Base-by-base conservation (phyloP, 2,329 filamentous ascomycete species). In the Xylariaceae sp. region DNA sequence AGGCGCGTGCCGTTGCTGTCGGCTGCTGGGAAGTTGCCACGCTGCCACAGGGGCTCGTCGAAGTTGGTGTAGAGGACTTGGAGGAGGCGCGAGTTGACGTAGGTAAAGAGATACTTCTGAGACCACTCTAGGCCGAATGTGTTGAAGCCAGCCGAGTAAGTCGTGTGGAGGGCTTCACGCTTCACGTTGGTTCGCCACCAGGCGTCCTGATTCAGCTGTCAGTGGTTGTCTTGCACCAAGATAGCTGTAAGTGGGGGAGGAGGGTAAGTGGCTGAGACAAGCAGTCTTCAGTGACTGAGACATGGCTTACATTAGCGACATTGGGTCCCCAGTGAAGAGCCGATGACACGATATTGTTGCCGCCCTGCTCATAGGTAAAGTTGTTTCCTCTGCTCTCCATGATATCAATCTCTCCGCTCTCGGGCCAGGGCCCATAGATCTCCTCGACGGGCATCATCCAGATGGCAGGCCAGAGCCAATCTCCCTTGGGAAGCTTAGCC, bases 401-500 rank as follows among this genome's bases (percentile, higher is more conserved):
- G 41, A 94, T 87, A 60, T 94, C 88, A 38, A 94, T 93, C 64
- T 93, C 87, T 34, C 88, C 88, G 8, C 85, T 89, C 7, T 71
- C 66, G 1, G 88, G 88, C 88, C 88, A 94, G 1, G 73, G 55
- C 1, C 88, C 88, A 60, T 93, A 94, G 0, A 70, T 81, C 40
- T 81, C 73, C 33, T 83, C 71, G 35, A 79, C 79, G 1, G 88
- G 88, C 70, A 93, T 72, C 85, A 94, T 87, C 85, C 86, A 90
- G 56, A 94, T 91, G n/a, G 87, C 87, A 2, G 88, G 88, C 88
- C 88, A 93, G 9, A 94, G 74, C 88, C 88, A 93, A 66, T 93
- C 87, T 40, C 88, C 88, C 36, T 71, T 64, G 4, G 88, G 87
- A 19, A 93, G 67, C 64, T 83, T 83, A 19, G 88, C 88, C 2